phyloP scores from a whole-genome alignment of 768 basidiomycete genomes.

The Hericium rajendrae region DNA sequence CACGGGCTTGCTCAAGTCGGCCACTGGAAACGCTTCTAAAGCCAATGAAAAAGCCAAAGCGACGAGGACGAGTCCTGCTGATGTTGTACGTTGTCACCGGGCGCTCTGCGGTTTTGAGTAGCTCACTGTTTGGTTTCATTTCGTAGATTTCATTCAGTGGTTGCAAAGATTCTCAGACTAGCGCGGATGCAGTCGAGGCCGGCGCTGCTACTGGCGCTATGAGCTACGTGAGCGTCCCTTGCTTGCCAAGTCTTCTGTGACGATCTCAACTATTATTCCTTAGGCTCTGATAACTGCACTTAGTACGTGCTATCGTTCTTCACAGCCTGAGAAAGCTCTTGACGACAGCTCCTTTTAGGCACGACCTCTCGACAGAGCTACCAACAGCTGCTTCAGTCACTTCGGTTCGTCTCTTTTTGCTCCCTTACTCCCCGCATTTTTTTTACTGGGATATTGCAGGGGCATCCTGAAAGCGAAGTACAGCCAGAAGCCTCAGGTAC shows the following conservation, averaged over 20 bases:
- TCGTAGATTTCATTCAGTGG: slow-evolving; percentile 74
- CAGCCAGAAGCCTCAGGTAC: slow-evolving; percentile 56
- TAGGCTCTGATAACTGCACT: slow-evolving; percentile 57
- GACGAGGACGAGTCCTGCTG: slow-evolving; percentile 74
- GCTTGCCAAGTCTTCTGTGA: too few species aligned
- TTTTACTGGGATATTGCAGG: slow-evolving; percentile 21
- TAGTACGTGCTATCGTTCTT: slow-evolving; percentile 27
- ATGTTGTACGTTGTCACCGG: slow-evolving; percentile 53
- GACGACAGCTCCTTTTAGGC: slow-evolving; percentile 19
- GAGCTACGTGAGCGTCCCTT: slow-evolving; percentile 49
- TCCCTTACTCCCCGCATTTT: not conserved
- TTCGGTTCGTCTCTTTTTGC: slow-evolving; percentile 33
- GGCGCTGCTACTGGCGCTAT: slow-evolving; percentile 72
- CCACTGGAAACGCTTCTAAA: slow-evolving; percentile 55
- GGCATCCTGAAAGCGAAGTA: slow-evolving; percentile 48
- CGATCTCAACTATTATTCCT: not conserved
- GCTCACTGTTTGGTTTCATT: not conserved
- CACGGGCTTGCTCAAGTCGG: slow-evolving; percentile 63
- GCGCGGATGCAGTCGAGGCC: slow-evolving; percentile 69
- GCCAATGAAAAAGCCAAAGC: slow-evolving; percentile 46
- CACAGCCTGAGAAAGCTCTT: not conserved
- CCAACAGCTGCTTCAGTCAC: slow-evolving; percentile 44
- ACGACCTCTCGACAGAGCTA: slow-evolving; percentile 53
- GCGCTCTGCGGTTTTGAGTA: not conserved
- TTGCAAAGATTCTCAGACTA: slow-evolving; percentile 79